Evolutionary conservation across 2,329 filamentous ascomycete genomes (phyloP).

Genomic region (Furcasterigmium furcatum): DNA sequence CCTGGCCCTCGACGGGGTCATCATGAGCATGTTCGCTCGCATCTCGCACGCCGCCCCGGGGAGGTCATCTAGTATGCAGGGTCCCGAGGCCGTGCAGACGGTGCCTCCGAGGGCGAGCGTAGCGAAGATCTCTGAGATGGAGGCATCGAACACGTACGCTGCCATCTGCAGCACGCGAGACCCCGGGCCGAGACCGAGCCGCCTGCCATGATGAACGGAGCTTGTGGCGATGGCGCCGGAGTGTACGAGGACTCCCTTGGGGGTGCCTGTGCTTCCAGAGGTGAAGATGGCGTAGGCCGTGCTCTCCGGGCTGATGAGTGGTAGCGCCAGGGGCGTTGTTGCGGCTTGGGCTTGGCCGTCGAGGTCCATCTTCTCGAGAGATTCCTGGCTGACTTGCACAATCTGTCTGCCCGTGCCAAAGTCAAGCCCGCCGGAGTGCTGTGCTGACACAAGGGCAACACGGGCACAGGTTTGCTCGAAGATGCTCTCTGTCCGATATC

Average conservation of each 20-base stretch:
- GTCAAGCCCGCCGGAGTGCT: too few species aligned
- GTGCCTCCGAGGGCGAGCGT: slow-evolving; percentile 29
- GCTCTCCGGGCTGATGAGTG: neutral
- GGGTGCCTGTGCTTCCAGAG: slow-evolving; percentile 48
- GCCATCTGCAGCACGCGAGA: slow-evolving; percentile 43
- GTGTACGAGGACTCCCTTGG: slow-evolving; percentile 44
- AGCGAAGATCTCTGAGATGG: slow-evolving; percentile 34
- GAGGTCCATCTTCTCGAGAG: too few species aligned
- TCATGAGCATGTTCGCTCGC: slow-evolving; percentile 43
- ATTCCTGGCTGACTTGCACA: too few species aligned
- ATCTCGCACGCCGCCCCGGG: slow-evolving; percentile 35
- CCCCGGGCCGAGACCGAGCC: slow-evolving; percentile 33
- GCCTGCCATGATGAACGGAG: slow-evolving; percentile 33
- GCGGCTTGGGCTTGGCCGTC: too few species aligned
- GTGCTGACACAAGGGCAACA: too few species aligned
- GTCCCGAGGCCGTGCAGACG: slow-evolving; percentile 30
- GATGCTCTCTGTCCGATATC: too few species aligned
- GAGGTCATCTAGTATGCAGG: slow-evolving; percentile 29
- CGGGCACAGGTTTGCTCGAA: too few species aligned
- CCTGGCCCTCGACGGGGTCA: slow-evolving; percentile 46
- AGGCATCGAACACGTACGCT: slow-evolving; percentile 51
- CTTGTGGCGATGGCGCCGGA: slow-evolving; percentile 37
- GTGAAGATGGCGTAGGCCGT: slow-evolving; percentile 44
- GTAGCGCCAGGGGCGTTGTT: too few species aligned
- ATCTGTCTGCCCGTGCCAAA: too few species aligned